A percentile compares a stretch with the other conserved stretches of the same genome.
phyloP scores from a whole-genome alignment of 257 asterid species.

The Lithospermum erythrorhizon region DNA sequence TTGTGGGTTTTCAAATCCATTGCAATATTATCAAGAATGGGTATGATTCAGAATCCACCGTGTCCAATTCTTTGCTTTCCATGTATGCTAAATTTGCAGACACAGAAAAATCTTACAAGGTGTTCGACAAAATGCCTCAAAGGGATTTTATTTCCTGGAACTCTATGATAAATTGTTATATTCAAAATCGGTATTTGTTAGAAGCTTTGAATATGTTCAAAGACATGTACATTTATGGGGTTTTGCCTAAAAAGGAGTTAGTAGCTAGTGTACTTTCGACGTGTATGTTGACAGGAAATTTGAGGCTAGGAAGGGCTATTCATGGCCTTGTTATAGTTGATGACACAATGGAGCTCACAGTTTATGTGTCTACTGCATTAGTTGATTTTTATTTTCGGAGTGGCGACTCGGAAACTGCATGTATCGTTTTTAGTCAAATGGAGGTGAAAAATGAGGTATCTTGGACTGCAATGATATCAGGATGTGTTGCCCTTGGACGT shows the following conservation, averaged over 20 bases:
- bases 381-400: constrained; percentile 45
- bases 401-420: constrained; percentile 30
- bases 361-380: constrained; percentile 37
- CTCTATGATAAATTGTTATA: constrained; percentile 49
- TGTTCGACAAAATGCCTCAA: constrained; percentile 56
- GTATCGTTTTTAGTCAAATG: constrained; percentile 42
- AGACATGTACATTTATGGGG: constrained; percentile 30
- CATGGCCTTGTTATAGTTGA: constrained; percentile 49
- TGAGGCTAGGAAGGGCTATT: constrained; percentile 42
- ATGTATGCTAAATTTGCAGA: constrained; percentile 39
- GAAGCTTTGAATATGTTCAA: constrained; percentile 36
- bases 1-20: constrained; percentile 44
- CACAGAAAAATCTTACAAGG: constrained; percentile 18
- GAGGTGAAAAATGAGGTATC: constrained; percentile 52
- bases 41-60: constrained; percentile 31
- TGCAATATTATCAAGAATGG: constrained; percentile 43
- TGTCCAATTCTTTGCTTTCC: constrained; percentile 51
- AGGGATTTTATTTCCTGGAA: constrained; percentile 54
- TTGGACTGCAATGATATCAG: constrained; percentile 70
- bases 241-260: constrained; percentile 58
- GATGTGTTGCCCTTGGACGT: constrained; percentile 31
- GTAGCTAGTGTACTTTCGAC: constrained; percentile 41
- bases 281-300: constrained; percentile 32
- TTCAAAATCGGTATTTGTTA: constrained; percentile 33
- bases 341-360: constrained; percentile 35